These are phyloP conservation scores for Eragrostis tef DNA, from an alignment of 202 grass and related monocot genomes.

Conservation along the genomic window DNA sequence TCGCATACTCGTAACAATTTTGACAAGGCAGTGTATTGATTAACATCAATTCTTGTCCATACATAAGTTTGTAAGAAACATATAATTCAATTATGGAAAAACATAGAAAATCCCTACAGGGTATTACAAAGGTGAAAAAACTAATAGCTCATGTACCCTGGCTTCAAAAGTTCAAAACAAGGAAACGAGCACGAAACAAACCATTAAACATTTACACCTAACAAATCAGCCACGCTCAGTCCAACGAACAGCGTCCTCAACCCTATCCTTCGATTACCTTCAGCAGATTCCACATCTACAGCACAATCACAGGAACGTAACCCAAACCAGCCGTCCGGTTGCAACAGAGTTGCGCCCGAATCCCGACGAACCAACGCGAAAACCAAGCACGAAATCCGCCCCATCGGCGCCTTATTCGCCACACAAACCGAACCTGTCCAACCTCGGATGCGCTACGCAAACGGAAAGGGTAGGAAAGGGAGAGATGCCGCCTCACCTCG, in stretches of 20 bases:
- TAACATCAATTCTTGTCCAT: background rate
- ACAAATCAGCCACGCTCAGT: background rate
- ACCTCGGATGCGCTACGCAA: background rate
- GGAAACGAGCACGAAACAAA: background rate
- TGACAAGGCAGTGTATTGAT: background rate
- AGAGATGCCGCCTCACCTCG: constrained; percentile 46
- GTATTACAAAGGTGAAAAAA: background rate
- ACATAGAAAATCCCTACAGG: background rate
- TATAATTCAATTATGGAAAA: background rate
- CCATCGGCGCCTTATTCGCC: background rate
- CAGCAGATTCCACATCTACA: constrained; percentile 11
- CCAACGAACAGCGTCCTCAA: background rate
- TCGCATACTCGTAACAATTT: background rate
- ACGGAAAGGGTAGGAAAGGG: background rate
- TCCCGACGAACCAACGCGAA: background rate
- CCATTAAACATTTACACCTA: background rate
- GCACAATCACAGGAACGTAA: background rate
- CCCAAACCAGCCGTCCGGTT: background rate
- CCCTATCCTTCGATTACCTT: background rate
- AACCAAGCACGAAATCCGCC: background rate
- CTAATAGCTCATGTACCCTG: background rate
- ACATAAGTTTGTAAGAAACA: background rate
- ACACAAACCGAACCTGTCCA: background rate
- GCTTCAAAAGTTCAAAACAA: background rate
- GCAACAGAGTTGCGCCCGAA: background rate